phyloP scores from a whole-genome alignment of 2,329 filamentous ascomycete species.

The Aspergillus pseudotamarii region DNA sequence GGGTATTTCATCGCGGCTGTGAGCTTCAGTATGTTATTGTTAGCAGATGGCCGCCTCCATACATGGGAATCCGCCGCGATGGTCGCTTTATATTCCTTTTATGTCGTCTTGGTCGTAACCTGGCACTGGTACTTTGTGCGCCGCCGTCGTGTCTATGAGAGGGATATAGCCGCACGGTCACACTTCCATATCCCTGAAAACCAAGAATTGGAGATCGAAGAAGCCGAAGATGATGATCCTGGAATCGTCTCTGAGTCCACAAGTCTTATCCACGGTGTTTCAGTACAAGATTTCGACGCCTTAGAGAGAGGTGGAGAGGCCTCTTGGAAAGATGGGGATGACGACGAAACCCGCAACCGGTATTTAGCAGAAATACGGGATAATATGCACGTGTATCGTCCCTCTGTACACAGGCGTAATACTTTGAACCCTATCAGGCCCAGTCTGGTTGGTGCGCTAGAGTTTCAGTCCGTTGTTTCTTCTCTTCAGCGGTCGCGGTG shows the following conservation, averaged over 20 bases:
- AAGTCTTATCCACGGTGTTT: slow-evolving; percentile 51
- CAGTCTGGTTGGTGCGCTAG: slow-evolving; percentile 87
- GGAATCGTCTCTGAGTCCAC: slow-evolving; percentile 48
- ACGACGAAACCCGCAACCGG: slow-evolving; percentile 58
- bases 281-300: slow-evolving; percentile 65
- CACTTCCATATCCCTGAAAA: slow-evolving; percentile 67
- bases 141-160: slow-evolving; percentile 62
- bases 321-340: slow-evolving; percentile 55
- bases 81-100: slow-evolving; percentile 89
- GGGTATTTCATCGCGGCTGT: slow-evolving; percentile 88
- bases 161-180: slow-evolving; percentile 72
- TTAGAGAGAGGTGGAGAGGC: slow-evolving; percentile 57
- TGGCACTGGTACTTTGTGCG: slow-evolving; percentile 87
- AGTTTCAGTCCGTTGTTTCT: slow-evolving; percentile 89
- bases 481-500: slow-evolving; percentile 82
- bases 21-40: slow-evolving; percentile 81
- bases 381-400: slow-evolving; percentile 86
- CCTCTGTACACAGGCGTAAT: slow-evolving; percentile 68
- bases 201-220: slow-evolving; percentile 61
- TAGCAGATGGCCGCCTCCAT: slow-evolving; percentile 80
- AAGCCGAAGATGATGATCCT: slow-evolving; percentile 59
- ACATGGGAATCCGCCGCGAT: slow-evolving; percentile 89
- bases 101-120: slow-evolving; percentile 81
- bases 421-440: slow-evolving; percentile 85
- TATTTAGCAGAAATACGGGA: slow-evolving; percentile 80